Evolutionary conservation across 1,139 yeast genomes (phyloP), one percentile per base, ranked within the genome.

Genomic region (Spencermartinsiella ligniputridi): DNA sequence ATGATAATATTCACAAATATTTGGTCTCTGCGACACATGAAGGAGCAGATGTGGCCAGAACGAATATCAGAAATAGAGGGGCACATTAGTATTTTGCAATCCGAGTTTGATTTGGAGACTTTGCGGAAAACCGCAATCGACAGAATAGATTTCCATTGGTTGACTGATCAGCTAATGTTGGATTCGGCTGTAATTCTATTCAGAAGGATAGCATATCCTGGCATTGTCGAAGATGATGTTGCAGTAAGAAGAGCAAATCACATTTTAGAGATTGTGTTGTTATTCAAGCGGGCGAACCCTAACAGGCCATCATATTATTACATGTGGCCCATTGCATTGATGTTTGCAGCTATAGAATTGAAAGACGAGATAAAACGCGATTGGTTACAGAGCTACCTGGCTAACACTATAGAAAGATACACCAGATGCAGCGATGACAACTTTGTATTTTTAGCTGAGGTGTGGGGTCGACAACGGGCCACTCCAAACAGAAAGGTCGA

Each of bases 311-410:
- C 32, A 15, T 27, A 27, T n/a, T 27, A 27, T 15, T 27, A 27
- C 32, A 27, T 27, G 32, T 27, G 32, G 32, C 32, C 32, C 32
- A 27, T 27, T 8, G 32, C 32, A 4, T 27, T 27, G 32, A 15
- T 27, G 32, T 27, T 27, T 27, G 32, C 32, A 9, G 32, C 32
- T n/a, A 11, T 27, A 4, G 32, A 27, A 15, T n/a, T 27, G 32
- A n/a, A 27, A n/a, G 32, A 27, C 32, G 32, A 27, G 5, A 27
- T 27, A 6, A 27, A 27, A 27, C 12, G 32, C 5, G 32, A 27
- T 27, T 27, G 32, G 32, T 9, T 27, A 11, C 32, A 27, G 15
- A 27, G 32, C 32, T 27, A 27, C n/a, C n/a, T 27, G 8, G 5
- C 32, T 5, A n/a, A 27, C 32, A 27, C 32, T 11, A 15, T 27